Percentiles rank a stretch among this genome's conserved stretches.
phyloP scores from a whole-genome alignment of 2,329 filamentous ascomycete genomes.

The Davidsoniella virescens region DNA sequence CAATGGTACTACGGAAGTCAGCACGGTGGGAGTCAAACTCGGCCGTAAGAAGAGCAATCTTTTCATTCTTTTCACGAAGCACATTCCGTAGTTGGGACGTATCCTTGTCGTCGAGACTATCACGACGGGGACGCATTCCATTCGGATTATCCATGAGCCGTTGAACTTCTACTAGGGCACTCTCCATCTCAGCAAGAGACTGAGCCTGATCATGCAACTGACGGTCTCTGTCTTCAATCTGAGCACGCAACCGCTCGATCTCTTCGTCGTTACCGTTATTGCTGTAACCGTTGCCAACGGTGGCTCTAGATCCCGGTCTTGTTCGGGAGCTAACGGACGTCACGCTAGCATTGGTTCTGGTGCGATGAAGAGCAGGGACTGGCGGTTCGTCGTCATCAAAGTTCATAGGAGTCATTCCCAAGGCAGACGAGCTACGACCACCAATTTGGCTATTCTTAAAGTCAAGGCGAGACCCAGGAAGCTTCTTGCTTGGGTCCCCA shows the following conservation, averaged over 20 bases:
- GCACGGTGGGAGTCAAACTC: conserved; percentile 92
- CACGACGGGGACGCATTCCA: conserved; percentile 26
- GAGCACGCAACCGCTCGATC: conserved; percentile 51
- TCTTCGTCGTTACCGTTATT: conserved; percentile 46
- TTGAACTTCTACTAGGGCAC: conserved; percentile 62
- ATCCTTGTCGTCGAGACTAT: conserved; percentile 47
- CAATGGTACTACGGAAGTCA: conserved; percentile 92
- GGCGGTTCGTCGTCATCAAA: conserved; percentile 38
- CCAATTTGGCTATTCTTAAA: conserved; percentile 33
- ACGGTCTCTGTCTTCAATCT: conserved; percentile 69
- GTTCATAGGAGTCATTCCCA: conserved; percentile 31
- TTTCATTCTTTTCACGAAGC: conserved; percentile 89
- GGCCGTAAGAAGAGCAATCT: conserved; percentile 78
- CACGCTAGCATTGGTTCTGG: conserved; percentile 30
- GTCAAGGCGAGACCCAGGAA: conserved; percentile 27
- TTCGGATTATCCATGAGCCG: conserved; percentile 47
- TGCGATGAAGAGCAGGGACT: conserved; percentile 9
- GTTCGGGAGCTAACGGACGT: conserved; percentile 38
- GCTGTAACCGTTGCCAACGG: conserved; percentile 42
- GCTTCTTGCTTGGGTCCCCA: conserved; percentile 44
- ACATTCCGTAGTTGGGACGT: conserved; percentile 61
- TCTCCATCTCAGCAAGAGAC: conserved; percentile 78
- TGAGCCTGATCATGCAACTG: conserved; percentile 79
- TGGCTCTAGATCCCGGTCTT: conserved; percentile 28
- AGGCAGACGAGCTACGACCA: conserved; percentile 42